Evolutionary conservation across 495 filamentous ascomycete species (phyloP), one percentile per base, ranked within the genome.

Genomic region (Penicillium arizonense): DNA sequence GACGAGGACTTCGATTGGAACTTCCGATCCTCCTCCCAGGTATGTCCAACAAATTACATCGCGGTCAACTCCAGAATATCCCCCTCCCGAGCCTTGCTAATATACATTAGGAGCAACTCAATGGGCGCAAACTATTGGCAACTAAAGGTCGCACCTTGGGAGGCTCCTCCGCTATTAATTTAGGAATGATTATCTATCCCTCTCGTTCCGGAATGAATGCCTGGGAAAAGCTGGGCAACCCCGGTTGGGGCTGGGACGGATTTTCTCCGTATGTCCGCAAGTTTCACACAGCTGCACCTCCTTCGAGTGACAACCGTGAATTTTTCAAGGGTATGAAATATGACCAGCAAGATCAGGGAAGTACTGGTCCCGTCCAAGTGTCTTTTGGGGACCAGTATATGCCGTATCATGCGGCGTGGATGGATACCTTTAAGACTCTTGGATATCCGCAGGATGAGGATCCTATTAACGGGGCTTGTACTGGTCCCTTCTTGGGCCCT

Each of bases 1-100:
- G 76, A 81, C 21, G 35, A 68, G 0, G 68, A 79, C 10, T 80
- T 77, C 52, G 81, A 82, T 57, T 84, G 81, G 82, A 72, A 77
- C 32, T 78, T 78, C 34, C 61, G 53, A 12, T 78, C 81, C 0
- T 58, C 67, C 11, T 77, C 80, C 5, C 80, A 84, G 64, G 74
- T 78, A 43, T 21, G 55, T 18, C 18, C 18, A 18, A 18, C 1
- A 1, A 18, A 18, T 18, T 18, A 18, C 18, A 18, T 18, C 18
- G 18, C 18, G 18, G 18, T 18, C 18, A 18, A 18, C 18, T 18
- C 18, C 18, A 23, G 13, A 10, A 8, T 12, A 8, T 40, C 21
- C 26, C 12, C 23, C 23, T 14, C n/a, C 32, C n/a, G 1, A 16
- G 18, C 5, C 21, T 47, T 26, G 21, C 21, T 5, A 26, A 47